phyloP scores from a whole-genome alignment of 306 rosid species.

The Medicago truncatula region MtrunA17r5.0-ANR NC_053049.1:37020501-37021000 shows the following conservation, averaged over 20 bases:
- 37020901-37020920: constrained; percentile 78
- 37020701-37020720: constrained; percentile 58
- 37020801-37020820: constrained; percentile 55
- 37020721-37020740: constrained; percentile 81
- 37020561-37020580: constrained; percentile 69
- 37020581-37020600: constrained; percentile 48
- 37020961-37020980: constrained; percentile 82
- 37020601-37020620: constrained; percentile 68
- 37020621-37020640: constrained; percentile 58
- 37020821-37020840: constrained; percentile 70
- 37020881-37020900: constrained; percentile 64
- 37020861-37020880: constrained; percentile 85
- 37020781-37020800: constrained; percentile 52
- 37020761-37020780: constrained; percentile 57
- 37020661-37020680: constrained; percentile 64
- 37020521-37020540: constrained; percentile 63
- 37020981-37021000: constrained; percentile 94
- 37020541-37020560: constrained; percentile 17
- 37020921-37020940: constrained; percentile 68
- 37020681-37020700: constrained; percentile 59
- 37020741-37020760: constrained; percentile 61
- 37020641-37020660: constrained; percentile 58
- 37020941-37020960: constrained; percentile 43
- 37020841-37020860: constrained; percentile 85
- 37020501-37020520: constrained; percentile 80